phyloP scores from a whole-genome alignment of 176 grass and related monocot genomes.

The Ensete ventricosum region DNA sequence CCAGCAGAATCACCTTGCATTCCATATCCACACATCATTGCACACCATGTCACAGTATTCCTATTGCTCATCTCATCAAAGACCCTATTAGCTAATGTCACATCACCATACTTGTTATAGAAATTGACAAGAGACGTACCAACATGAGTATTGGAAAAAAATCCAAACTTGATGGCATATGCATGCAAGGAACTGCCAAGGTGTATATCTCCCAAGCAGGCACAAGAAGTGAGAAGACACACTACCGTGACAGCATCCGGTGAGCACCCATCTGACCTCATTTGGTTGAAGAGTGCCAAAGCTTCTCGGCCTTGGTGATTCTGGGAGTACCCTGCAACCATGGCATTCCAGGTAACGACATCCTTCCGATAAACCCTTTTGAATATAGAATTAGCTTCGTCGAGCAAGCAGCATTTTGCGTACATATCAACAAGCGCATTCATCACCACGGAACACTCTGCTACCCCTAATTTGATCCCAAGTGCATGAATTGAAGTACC shows the following conservation, averaged over 20 bases:
- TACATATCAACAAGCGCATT: slow-evolving; percentile 59
- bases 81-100: slow-evolving; percentile 33
- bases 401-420: slow-evolving; percentile 36
- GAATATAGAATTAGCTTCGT: slow-evolving; percentile 38
- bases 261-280: slow-evolving; percentile 29
- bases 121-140: slow-evolving; percentile 55
- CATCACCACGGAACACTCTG: slow-evolving; percentile 26
- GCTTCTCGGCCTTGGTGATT: slow-evolving; percentile 44
- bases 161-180: slow-evolving; percentile 38
- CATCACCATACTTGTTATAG: slow-evolving; percentile 59
- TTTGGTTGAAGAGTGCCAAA: slow-evolving; percentile 39
- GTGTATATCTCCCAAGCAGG: slow-evolving; percentile 34
- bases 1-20: slow-evolving; percentile 53
- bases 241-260: slow-evolving; percentile 59
- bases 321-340: slow-evolving; percentile 44
- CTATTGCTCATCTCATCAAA: slow-evolving; percentile 43
- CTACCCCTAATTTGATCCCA: slow-evolving; percentile 32
- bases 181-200: slow-evolving; percentile 45
- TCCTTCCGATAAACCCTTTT: slow-evolving; percentile 32
- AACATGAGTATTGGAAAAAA: slow-evolving; percentile 45
- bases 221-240: slow-evolving; percentile 42
- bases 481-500: slow-evolving; percentile 46
- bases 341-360: slow-evolving; percentile 57
- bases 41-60: slow-evolving; percentile 62
- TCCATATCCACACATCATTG: slow-evolving; percentile 57